A percentile compares a stretch with the other conserved stretches of the same genome.
Conservation (phyloP, 371 early-diverging fungal species). For the Gilbertella persicaria region DNA sequence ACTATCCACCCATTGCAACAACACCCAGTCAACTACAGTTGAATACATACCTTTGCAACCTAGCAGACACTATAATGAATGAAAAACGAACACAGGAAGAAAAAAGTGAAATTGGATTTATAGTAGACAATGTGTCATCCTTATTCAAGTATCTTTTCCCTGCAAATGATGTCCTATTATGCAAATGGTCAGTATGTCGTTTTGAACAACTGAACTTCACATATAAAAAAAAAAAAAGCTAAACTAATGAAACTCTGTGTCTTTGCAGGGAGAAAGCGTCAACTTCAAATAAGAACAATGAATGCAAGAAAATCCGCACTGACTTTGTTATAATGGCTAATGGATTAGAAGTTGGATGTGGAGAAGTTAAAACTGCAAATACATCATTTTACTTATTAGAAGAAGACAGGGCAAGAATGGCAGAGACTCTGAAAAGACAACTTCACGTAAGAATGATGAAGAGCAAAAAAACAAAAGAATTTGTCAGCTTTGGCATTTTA, state of each 20-base stretch:
- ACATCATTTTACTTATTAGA: not conserved
- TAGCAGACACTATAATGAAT: constrained; percentile 14
- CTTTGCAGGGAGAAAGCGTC: not conserved
- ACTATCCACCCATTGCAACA: constrained; percentile 15
- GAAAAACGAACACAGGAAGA: constrained; percentile 11
- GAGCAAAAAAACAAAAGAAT: constrained; percentile 2
- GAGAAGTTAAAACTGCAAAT: not conserved
- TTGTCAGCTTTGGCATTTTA: not conserved
- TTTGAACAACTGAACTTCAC: constrained; percentile 13
- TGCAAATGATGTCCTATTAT: constrained; percentile 10
- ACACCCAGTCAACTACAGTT: constrained; percentile 14
- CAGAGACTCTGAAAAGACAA: not conserved
- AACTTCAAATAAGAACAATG: not conserved
- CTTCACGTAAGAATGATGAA: constrained; percentile 1
- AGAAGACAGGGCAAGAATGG: constrained; percentile 2
- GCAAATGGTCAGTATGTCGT: constrained; percentile 15
- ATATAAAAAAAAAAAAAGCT: constrained; percentile 10
- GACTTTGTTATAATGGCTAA: constrained; percentile 1
- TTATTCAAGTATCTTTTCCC: constrained; percentile 15
- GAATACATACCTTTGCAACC: constrained; percentile 18
- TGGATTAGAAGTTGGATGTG: constrained; percentile 8
- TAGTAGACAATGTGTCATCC: constrained; percentile 12
- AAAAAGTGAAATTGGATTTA: constrained; percentile 19
- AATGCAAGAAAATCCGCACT: not conserved
- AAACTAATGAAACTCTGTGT: constrained; percentile 1